phyloP scores from a whole-genome alignment of 2,329 filamentous ascomycete species.

The Geosmithia putterillii region DNA sequence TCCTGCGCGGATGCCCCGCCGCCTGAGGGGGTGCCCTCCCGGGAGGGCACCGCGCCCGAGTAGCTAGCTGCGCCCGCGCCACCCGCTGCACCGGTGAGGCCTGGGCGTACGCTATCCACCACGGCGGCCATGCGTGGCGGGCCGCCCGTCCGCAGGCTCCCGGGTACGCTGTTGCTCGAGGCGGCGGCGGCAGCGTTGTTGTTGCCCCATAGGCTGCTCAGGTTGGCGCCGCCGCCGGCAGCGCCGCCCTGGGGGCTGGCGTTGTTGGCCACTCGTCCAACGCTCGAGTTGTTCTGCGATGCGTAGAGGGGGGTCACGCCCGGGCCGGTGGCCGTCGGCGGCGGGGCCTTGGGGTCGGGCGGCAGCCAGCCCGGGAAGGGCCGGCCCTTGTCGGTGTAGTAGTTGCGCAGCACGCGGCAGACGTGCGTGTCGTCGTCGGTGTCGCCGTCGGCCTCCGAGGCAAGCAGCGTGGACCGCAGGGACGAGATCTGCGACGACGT shows the following conservation, averaged over 20 bases:
- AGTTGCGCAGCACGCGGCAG: conserved; percentile 80
- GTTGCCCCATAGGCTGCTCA: conserved; percentile 49
- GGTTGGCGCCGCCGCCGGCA: conserved; percentile 12
- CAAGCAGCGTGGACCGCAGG: conserved; percentile 57
- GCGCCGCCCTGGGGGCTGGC: conserved; percentile 28
- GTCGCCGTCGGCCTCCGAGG: conserved; percentile 55
- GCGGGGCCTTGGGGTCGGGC: conserved; percentile 59
- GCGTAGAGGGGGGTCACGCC: conserved; percentile 45
- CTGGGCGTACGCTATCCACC: conserved; percentile 9
- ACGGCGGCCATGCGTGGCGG: conserved; percentile 14
- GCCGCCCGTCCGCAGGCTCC: conserved; percentile 33
- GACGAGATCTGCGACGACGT: conserved; percentile 54
- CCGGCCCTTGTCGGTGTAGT: conserved; percentile 82
- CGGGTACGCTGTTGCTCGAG: too few species aligned
- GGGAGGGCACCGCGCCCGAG: conserved; percentile 28
- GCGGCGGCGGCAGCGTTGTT: conserved; percentile 16
- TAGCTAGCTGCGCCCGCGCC: too few species aligned
- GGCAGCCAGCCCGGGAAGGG: conserved; percentile 80
- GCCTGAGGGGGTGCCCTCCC: conserved; percentile 12
- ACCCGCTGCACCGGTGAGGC: background rate
- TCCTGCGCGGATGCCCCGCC: conserved; percentile 59
- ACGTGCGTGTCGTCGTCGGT: conserved; percentile 89
- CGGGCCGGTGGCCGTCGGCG: background rate
- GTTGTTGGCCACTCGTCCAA: too few species aligned
- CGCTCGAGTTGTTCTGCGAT: too few species aligned